A percentile compares a stretch with the other conserved stretches of the same genome.
Conservation (phyloP, 2,329 filamentous ascomycete species). For the Cryphonectria carpinicola region DNA sequence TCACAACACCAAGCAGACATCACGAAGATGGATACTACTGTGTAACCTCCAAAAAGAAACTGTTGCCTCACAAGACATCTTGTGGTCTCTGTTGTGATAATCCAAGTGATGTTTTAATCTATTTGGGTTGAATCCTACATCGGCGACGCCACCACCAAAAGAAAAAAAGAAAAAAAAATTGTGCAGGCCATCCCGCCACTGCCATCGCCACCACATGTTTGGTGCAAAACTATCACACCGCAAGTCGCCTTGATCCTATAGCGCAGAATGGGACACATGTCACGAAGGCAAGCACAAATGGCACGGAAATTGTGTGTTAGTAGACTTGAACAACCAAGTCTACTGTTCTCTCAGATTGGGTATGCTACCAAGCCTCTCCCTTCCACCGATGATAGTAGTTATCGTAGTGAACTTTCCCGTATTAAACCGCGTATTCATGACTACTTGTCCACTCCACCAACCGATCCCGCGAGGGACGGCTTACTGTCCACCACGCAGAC, state of each 20-base stretch:
- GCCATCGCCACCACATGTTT: background rate
- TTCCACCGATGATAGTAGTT: constrained; percentile 12
- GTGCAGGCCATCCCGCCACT: background rate
- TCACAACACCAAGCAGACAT: background rate
- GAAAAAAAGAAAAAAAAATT: background rate
- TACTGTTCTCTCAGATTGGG: constrained; percentile 17
- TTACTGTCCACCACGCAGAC: constrained; percentile 68
- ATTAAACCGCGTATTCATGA: background rate
- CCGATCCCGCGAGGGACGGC: constrained; percentile 14
- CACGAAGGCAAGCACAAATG: background rate
- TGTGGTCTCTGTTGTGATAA: background rate
- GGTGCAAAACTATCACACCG: background rate
- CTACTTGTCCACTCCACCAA: background rate
- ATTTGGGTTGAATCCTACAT: background rate
- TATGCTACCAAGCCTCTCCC: constrained; percentile 7
- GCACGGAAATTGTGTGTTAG: background rate
- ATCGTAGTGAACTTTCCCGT: constrained; percentile 11
- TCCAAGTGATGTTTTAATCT: background rate
- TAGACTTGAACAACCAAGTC: constrained; percentile 18
- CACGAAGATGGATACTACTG: background rate
- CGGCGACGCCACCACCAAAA: background rate
- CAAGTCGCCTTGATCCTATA: background rate
- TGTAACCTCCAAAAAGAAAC: background rate
- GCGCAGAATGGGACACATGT: background rate
- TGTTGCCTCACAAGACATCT: background rate